Base-by-base conservation (phyloP, 306 rosid species). In the Medicago lupulina region DNA sequence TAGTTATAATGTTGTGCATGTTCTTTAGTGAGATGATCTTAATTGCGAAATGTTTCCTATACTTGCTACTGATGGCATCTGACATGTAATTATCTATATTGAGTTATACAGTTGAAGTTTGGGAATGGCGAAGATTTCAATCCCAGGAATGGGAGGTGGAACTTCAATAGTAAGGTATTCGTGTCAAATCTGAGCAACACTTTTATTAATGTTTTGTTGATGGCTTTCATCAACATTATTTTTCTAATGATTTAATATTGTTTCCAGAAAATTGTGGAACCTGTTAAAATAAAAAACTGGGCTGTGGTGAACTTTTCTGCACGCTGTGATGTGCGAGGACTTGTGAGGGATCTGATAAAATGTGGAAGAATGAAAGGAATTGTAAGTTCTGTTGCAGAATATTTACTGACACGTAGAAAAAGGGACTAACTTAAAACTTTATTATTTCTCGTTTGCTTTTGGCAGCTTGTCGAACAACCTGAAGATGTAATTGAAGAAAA, bases 101-200 rank as follows among this genome's bases (percentile, higher is more conserved):
- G 19, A 38, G 8, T 55, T 46, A 64, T 54, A 14, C 76, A 96
- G 99, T 73, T 96, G 77, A 92, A 88, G 71, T 91, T 89, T 44
- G 97, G 98, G 40, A 89, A 90, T 14, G 96, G 93, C 5, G 97
- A 90, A 79, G 93, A 96, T 65, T 91, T 91, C 60, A 87, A 80
- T 64, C 98, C 99, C 1, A 84, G 92, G 23, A 92, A 92, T 79
- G 99, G 99, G 9, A 82, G 95, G 50, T 96, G 99, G 99, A 92
- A 96, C 15, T 92, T 96, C 23, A 96, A 96, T 50, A 89, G 88
- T 7, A 96, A 96, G 96, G 98, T 96, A 69, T 16, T 44, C 25
- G 8, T 43, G 60, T 17, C 14, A n/a, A 58, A 23, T 51, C 5
- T 4, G 25, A 7, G 16, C 1, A 7, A 3, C 41, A 57, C 31